These are phyloP conservation scores for Ophiocordyceps camponoti-saundersi DNA, from an alignment of 2,329 filamentous ascomycete genomes.

Conservation along the genomic window DNA sequence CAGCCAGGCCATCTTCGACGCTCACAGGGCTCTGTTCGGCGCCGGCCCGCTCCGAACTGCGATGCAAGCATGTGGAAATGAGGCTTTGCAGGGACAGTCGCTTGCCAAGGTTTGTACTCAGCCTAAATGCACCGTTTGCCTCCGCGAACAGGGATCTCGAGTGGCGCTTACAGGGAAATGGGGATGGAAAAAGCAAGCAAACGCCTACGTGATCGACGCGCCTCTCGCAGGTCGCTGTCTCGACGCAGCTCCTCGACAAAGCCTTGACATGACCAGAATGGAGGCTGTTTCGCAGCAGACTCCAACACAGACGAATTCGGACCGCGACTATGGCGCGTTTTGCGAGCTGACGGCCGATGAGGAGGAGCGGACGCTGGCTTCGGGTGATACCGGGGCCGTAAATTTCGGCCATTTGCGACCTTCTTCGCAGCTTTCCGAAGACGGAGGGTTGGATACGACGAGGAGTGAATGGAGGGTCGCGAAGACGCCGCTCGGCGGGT, in stretches of 20 bases:
- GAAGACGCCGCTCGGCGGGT: slow-evolving; percentile 8
- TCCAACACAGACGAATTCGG: slow-evolving; percentile 38
- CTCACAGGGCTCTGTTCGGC: slow-evolving; percentile 20
- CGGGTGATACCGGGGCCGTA: slow-evolving; percentile 33
- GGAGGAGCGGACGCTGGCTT: slow-evolving; percentile 20
- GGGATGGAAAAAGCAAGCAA: slow-evolving; percentile 1
- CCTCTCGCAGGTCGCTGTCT: too few relatives aligned
- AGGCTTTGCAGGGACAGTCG: neutral
- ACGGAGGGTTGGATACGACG: slow-evolving; percentile 20
- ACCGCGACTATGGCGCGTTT: slow-evolving; percentile 35
- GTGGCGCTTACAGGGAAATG: neutral
- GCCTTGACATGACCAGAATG: slow-evolving; percentile 1
- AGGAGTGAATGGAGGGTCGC: slow-evolving; percentile 20
- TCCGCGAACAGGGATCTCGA: neutral
- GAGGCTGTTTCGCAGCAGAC: slow-evolving; percentile 34
- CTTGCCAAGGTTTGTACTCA: neutral
- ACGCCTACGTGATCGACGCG: neutral
- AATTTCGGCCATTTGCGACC: slow-evolving; percentile 21
- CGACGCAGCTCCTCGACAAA: too few relatives aligned
- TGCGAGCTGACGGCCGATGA: slow-evolving; percentile 11
- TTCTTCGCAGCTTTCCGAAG: slow-evolving; percentile 24
- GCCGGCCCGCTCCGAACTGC: slow-evolving; percentile 20
- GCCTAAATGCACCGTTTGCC: neutral
- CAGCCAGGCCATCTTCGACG: slow-evolving; percentile 23
- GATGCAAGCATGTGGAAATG: neutral